phyloP scores from a whole-genome alignment of 2,329 filamentous ascomycete species.

The Trichoderma sp. region DNA sequence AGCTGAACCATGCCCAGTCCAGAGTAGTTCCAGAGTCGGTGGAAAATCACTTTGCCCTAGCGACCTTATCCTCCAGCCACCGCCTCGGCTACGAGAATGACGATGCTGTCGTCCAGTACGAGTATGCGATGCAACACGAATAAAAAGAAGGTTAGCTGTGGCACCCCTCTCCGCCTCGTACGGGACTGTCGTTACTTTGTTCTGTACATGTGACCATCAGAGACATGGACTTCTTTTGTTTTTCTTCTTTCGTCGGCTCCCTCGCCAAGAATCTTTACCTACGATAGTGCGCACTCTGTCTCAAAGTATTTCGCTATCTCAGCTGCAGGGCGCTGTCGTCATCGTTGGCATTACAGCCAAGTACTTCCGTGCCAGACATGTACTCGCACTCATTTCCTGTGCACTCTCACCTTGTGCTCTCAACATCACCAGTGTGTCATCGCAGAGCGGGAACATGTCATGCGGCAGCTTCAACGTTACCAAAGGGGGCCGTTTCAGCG shows the following conservation, averaged over 20 bases:
- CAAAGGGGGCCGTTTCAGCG: slow-evolving; percentile 6
- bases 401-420: neutral
- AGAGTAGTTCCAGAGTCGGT: neutral
- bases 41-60: neutral
- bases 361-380: neutral
- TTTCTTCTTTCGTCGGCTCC: neutral
- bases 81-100: slow-evolving; percentile 1
- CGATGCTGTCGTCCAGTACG: neutral
- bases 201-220: neutral
- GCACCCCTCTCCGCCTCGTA: slow-evolving; percentile 6
- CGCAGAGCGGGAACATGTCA: neutral
- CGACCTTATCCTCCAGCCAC: neutral
- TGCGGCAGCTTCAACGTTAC: neutral
- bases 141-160: slow-evolving; percentile 10
- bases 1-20: neutral
- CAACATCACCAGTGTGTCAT: slow-evolving; percentile 1
- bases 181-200: neutral
- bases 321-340: neutral
- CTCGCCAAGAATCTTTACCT: neutral
- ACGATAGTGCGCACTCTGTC: neutral
- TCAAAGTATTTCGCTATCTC: neutral
- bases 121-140: neutral
- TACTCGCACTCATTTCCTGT: neutral
- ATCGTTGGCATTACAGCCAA: neutral
- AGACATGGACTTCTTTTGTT: neutral